Evolutionary conservation across 768 basidiomycete genomes (phyloP).

Genomic region (Collybia mongolica): DNA sequence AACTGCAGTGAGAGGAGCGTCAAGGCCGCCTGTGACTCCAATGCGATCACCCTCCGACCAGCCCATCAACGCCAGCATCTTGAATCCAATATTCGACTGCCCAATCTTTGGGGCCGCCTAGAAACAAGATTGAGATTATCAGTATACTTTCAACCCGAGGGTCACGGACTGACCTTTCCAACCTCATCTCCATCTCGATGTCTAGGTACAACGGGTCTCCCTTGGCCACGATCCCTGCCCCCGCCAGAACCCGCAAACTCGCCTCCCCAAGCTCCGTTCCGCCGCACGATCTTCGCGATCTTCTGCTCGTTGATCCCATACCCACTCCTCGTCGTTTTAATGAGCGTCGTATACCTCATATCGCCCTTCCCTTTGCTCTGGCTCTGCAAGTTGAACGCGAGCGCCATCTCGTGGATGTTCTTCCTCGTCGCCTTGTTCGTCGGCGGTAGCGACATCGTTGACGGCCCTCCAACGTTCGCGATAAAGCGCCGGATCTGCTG

Average conservation of each 20-base stretch:
- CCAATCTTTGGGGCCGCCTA: slow-evolving; percentile 83
- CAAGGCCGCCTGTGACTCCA: slow-evolving; percentile 65
- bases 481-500: slow-evolving; percentile 72
- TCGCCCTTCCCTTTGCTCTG: slow-evolving; percentile 69
- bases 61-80: slow-evolving; percentile 86
- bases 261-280: slow-evolving; percentile 32
- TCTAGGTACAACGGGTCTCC: slow-evolving; percentile 31
- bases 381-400: slow-evolving; percentile 76
- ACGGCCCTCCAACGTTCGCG: slow-evolving; percentile 45
- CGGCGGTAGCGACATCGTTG: slow-evolving; percentile 71
- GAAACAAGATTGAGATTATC: slow-evolving; percentile 1
- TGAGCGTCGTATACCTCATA: slow-evolving; percentile 75
- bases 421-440: slow-evolving; percentile 72
- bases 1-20: slow-evolving; percentile 75
- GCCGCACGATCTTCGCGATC: slow-evolving; percentile 43
- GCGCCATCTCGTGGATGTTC: slow-evolving; percentile 78
- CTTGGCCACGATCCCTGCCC: slow-evolving; percentile 16
- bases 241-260: slow-evolving; percentile 32
- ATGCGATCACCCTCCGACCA: slow-evolving; percentile 84
- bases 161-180: slow-evolving; percentile 54
- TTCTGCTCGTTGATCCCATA: slow-evolving; percentile 56
- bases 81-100: slow-evolving; percentile 81
- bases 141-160: background rate
- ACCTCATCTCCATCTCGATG: slow-evolving; percentile 87
- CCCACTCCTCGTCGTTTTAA: slow-evolving; percentile 63